Evolutionary conservation across 2,329 filamentous ascomycete genomes (phyloP), one percentile per base, ranked within the genome.

Genomic region (Biscogniauxia mediterranea): DNA sequence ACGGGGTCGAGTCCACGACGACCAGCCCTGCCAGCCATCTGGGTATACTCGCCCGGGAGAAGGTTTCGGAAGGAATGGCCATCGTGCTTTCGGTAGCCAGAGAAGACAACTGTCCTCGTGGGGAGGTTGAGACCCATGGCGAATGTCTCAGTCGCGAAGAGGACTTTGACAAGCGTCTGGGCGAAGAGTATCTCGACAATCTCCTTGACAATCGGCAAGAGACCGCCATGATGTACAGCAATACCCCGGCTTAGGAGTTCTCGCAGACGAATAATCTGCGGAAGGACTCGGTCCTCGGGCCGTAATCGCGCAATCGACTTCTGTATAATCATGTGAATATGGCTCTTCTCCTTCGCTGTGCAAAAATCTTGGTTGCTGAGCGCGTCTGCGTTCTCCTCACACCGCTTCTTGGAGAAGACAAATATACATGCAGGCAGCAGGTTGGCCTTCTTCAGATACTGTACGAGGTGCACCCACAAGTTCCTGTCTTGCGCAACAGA

Each of bases 141-240:
- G 75, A 99, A 99, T 0, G 95, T 99, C 75, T 99, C 95, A 0
- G 95, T 99, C 0, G 95, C 95, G 71, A 99, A 99, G 1, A 99
- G 84, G 2, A 99, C 91, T 77, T 99, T 99, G 61, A 99, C 95
- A 59, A 99, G 80, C 0, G 93, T 96, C 76, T 92, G 93, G 0
- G 95, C 94, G 70, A 99, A 99, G 17, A 99, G 78, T 57, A 99
- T 96, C 75, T 99, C 95, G 1, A 99, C 95, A 23, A 98, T 87
- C 75, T 99, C 95, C 76, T 99, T 99, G 68, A 98, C 93, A 65
- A 99, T 99, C 0, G 95, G 95, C 21, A 99, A 77, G 64, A 99
- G 81, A 42, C 95, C 95, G 65, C 95, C 94, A 73, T 99, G 95
- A 72, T 99, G 95, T 0, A 99, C 95, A 23, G 95, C 95, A 68